phyloP scores from a whole-genome alignment of 2,329 filamentous ascomycete species.

The Metarhizium robertsii region DNA sequence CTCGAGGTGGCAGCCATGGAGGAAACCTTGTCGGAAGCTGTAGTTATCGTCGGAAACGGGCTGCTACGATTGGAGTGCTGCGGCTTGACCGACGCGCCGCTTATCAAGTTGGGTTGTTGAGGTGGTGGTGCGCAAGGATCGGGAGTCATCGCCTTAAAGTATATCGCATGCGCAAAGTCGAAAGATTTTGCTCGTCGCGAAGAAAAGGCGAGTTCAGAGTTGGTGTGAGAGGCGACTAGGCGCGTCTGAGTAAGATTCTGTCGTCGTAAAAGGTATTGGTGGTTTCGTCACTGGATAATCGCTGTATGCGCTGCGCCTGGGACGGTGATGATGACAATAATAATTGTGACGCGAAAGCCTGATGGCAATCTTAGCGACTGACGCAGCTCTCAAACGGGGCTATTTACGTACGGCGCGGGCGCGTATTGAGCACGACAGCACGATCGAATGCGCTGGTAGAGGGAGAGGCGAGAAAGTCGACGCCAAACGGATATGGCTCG shows the following conservation, averaged over 20 bases:
- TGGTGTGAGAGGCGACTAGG: not conserved
- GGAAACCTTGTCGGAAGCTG: slow-evolving; percentile 15
- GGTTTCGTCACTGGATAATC: not conserved
- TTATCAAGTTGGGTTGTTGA: slow-evolving; percentile 13
- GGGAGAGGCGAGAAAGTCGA: not conserved
- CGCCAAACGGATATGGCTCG: not conserved
- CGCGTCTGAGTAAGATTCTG: not conserved
- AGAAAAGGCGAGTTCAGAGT: not conserved
- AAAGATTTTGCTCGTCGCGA: not conserved
- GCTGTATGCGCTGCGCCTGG: not conserved
- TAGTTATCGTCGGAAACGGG: slow-evolving; percentile 19
- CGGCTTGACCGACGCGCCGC: slow-evolving; percentile 15
- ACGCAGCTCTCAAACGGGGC: not conserved
- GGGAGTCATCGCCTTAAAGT: slow-evolving; percentile 20
- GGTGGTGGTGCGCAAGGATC: slow-evolving; percentile 12
- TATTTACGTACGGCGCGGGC: not conserved
- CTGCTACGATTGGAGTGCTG: slow-evolving; percentile 21
- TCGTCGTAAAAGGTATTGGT: not conserved
- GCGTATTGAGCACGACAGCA: not conserved
- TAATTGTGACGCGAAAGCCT: not conserved
- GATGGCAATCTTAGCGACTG: not conserved
- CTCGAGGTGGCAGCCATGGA: slow-evolving; percentile 34
- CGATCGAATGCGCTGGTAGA: slow-evolving; percentile 3
- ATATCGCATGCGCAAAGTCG: slow-evolving; percentile 15
- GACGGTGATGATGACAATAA: not conserved